Percentiles rank a stretch among this genome's conserved stretches.
These are phyloP conservation scores for Ormosia semicastrata DNA, from an alignment of 306 rosid species.

Conservation along the genomic window DNA sequence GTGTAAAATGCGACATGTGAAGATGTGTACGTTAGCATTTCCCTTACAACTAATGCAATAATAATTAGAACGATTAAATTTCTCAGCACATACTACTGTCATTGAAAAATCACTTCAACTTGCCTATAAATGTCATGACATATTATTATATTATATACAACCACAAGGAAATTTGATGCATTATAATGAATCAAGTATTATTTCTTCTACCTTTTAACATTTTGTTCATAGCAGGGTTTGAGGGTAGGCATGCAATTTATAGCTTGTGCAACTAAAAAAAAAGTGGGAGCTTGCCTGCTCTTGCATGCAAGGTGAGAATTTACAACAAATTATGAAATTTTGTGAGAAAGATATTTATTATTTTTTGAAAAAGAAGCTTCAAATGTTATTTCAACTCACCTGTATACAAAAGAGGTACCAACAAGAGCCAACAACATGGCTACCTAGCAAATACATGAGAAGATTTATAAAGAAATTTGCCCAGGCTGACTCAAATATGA, in stretches of 20 bases:
- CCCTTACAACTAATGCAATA: not conserved
- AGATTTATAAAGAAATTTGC: conserved; percentile 68
- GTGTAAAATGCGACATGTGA: too few relatives aligned
- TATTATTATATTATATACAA: not conserved
- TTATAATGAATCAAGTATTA: conserved; percentile 15
- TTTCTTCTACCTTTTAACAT: not conserved
- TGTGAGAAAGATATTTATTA: not conserved
- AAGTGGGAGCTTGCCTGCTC: not conserved
- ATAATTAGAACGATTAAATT: not conserved
- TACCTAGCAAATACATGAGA: conserved; percentile 58
- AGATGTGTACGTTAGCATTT: too few relatives aligned
- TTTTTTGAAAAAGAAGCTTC: not conserved
- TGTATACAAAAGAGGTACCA: conserved; percentile 87
- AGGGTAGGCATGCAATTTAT: too few relatives aligned
- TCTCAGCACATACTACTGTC: too few relatives aligned
- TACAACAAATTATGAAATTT: not conserved
- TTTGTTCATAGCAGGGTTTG: not conserved
- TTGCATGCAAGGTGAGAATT: conserved; percentile 3
- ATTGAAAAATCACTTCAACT: too few relatives aligned
- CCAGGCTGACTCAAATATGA: conserved; percentile 84
- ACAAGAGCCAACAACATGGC: conserved; percentile 72
- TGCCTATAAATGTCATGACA: not conserved
- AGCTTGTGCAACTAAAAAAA: too few relatives aligned
- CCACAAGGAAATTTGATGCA: not conserved
- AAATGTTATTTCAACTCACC: conserved; percentile 41